A percentile compares a stretch with the other conserved stretches of the same genome.
Conservation (phyloP, 2,329 filamentous ascomycete species). For the Phyllosticta capitalensis region DNA sequence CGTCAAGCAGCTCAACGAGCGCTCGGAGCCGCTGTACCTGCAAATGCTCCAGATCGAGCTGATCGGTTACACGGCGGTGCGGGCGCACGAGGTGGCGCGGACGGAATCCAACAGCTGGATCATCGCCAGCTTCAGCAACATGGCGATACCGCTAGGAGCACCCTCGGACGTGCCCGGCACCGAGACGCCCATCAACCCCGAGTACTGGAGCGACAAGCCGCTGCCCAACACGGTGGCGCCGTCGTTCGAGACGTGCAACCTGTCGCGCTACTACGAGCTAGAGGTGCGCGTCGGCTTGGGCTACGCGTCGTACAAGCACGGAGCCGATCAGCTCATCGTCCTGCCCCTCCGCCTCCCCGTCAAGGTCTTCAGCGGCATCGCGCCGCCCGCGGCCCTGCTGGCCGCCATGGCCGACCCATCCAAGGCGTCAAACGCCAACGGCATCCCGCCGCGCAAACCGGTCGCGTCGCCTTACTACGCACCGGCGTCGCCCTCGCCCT, state of each 20-base stretch:
- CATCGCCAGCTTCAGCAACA: slow-evolving; percentile 59
- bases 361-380: slow-evolving; percentile 79
- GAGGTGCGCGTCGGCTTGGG: slow-evolving; percentile 71
- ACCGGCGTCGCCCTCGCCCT: not conserved
- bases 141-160: slow-evolving; percentile 60
- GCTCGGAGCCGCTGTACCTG: slow-evolving; percentile 61
- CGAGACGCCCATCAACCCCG: slow-evolving; percentile 60
- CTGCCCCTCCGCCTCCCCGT: slow-evolving; percentile 72
- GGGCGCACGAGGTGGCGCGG: slow-evolving; percentile 64
- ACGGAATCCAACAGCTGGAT: slow-evolving; percentile 68
- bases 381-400: slow-evolving; percentile 67
- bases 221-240: slow-evolving; percentile 83
- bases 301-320: slow-evolving; percentile 53
- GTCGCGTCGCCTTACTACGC: slow-evolving; percentile 3
- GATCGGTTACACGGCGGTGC: slow-evolving; percentile 67
- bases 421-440: slow-evolving; percentile 12
- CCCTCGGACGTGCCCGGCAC: slow-evolving; percentile 49
- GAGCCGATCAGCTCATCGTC: slow-evolving; percentile 61
- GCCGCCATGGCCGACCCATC: slow-evolving; percentile 43
- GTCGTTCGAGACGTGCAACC: slow-evolving; percentile 80
- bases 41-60: slow-evolving; percentile 74
- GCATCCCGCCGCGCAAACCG: slow-evolving; percentile 2
- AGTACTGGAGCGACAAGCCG: slow-evolving; percentile 60
- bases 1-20: slow-evolving; percentile 63
- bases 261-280: slow-evolving; percentile 71